A percentile compares a stretch with the other conserved stretches of the same genome.
Conservation (phyloP, 352 stramenopile species). For the Poterioochromonas sp. region DNA sequence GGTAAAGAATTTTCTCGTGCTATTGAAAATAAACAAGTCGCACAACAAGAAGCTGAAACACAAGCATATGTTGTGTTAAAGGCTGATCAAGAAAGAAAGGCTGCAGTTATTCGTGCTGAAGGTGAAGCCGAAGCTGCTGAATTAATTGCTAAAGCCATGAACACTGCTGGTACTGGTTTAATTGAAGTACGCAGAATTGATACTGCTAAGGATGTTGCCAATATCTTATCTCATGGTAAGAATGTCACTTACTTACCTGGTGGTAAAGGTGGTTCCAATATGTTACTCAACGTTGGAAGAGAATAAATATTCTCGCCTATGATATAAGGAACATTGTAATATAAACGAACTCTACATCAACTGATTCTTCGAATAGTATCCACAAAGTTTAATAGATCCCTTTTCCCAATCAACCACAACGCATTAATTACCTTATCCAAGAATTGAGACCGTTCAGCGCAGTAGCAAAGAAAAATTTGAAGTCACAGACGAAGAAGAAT, state of each 20-base stretch:
- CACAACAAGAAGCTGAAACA: slow-evolving; percentile 95
- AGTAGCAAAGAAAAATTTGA: no score
- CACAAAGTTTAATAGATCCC: no score
- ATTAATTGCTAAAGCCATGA: slow-evolving; percentile 93
- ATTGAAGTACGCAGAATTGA: slow-evolving; percentile 99
- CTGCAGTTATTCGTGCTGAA: slow-evolving; percentile 67
- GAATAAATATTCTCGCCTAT: no score
- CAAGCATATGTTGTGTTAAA: slow-evolving; percentile 97
- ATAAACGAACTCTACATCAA: no score
- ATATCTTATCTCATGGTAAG: slow-evolving; percentile 86
- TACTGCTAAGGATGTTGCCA: slow-evolving; percentile 97
- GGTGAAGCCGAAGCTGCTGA: slow-evolving; percentile 95
- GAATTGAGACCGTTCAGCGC: no score
- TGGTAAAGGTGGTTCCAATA: slow-evolving; percentile 40
- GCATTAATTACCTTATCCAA: no score
- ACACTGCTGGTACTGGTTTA: slow-evolving; percentile 91
- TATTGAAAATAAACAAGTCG: slow-evolving; percentile 99
- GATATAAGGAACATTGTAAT: no score
- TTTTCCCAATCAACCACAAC: no score
- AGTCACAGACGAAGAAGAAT: no score
- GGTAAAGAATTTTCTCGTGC: slow-evolving; percentile 95
- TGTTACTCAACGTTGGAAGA: slow-evolving; percentile 53
- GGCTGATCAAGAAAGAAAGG: slow-evolving; percentile 93
- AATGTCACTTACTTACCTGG: slow-evolving; percentile 97
- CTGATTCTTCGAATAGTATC: no score